A percentile compares a stretch with the other conserved stretches of the same genome.
Conservation (phyloP, 805 yeast species). For the Cyberlindnera galapagoensis region DNA sequence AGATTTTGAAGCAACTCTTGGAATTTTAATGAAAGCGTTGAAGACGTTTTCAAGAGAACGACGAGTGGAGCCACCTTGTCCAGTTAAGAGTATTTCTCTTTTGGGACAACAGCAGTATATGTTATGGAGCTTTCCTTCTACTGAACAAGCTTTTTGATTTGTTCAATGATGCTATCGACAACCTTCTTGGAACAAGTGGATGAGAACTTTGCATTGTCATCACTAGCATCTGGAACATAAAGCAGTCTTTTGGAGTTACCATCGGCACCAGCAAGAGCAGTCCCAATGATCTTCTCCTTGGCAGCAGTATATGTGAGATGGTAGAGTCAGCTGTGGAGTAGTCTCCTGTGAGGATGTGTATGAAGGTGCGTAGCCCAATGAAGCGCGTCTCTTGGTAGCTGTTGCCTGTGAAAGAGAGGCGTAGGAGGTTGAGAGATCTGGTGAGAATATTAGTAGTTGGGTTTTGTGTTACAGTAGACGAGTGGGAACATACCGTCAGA, state of each 20-base stretch:
- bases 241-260: conserved; percentile 47
- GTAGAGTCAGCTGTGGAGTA: conserved; percentile 13
- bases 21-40: conserved; percentile 58
- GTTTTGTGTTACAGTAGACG: background rate
- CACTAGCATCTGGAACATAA: conserved; percentile 62
- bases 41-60: conserved; percentile 66
- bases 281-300: conserved; percentile 63
- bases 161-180: conserved; percentile 61
- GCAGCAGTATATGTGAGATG: conserved; percentile 30
- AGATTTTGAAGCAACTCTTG: conserved; percentile 45
- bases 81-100: conserved; percentile 72
- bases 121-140: conserved; percentile 54
- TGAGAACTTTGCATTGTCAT: conserved; percentile 50
- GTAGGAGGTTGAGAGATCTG: conserved; percentile 45
- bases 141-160: conserved; percentile 55
- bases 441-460: no score
- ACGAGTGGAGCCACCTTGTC: conserved; percentile 73
- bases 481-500: conserved; percentile 9
- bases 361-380: conserved; percentile 22
- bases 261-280: conserved; percentile 69
- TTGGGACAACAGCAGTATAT: conserved; percentile 52
- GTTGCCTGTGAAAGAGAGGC: conserved; percentile 56
- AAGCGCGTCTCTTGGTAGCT: conserved; percentile 36
- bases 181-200: conserved; percentile 70
- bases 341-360: conserved; percentile 28